A percentile compares a stretch with the other conserved stretches of the same genome.
phyloP scores from a whole-genome alignment of 2,329 filamentous ascomycete species.

The Fusarium kyushuense region DNA sequence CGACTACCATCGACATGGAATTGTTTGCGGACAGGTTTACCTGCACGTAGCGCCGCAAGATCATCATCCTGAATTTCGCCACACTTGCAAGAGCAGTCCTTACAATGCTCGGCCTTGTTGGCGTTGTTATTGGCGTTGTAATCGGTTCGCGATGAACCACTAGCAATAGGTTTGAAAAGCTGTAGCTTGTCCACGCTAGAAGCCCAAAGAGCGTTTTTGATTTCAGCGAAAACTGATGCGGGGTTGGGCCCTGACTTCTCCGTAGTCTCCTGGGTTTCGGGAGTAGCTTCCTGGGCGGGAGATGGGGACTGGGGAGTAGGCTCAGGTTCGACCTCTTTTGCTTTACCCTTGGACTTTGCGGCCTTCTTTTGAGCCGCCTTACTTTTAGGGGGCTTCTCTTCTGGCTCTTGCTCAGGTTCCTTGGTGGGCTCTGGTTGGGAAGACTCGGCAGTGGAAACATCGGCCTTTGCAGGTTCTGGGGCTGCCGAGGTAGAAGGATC shows the following conservation, averaged over 20 bases:
- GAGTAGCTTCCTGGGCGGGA: constrained; percentile 32
- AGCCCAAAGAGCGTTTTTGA: constrained; percentile 52
- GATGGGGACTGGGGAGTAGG: constrained; percentile 33
- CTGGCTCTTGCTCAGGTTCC: constrained; percentile 33
- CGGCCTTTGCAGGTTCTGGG: constrained; percentile 32
- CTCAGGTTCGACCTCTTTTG: constrained; percentile 45
- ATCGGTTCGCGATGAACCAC: constrained; percentile 48
- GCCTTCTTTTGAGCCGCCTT: constrained; percentile 51
- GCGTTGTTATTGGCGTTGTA: constrained; percentile 35
- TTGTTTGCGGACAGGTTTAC: constrained; percentile 70
- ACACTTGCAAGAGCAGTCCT: constrained; percentile 55
- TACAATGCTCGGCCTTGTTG: constrained; percentile 51
- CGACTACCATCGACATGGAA: constrained; percentile 70
- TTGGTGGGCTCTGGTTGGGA: constrained; percentile 12
- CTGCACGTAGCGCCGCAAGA: constrained; percentile 65
- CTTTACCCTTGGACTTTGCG: constrained; percentile 50
- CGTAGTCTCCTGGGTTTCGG: constrained; percentile 35
- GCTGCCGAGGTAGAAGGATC: constrained; percentile 8
- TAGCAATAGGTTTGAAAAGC: constrained; percentile 54
- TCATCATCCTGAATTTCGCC: constrained; percentile 62
- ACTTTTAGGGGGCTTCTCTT: constrained; percentile 44
- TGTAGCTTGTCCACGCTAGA: constrained; percentile 52
- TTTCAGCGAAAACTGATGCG: constrained; percentile 53
- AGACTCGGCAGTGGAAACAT: constrained; percentile 12
- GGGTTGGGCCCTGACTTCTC: constrained; percentile 52